These are phyloP conservation scores for Cyclotella baltica DNA, from an alignment of 108 stramenopile genomes.

Conservation along the genomic window DNA sequence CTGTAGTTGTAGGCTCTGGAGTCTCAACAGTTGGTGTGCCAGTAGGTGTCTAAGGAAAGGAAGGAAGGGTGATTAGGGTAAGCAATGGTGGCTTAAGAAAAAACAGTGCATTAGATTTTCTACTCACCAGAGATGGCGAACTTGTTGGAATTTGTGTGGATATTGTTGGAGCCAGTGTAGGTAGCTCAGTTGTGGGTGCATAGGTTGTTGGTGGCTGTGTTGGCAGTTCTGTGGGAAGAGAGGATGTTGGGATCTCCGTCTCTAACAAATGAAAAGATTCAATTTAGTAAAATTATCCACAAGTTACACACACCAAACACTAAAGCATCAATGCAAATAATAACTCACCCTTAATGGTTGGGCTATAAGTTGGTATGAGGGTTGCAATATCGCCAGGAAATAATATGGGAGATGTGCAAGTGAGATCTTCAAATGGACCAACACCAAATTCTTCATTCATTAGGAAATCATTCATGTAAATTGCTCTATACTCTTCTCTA, in stretches of 20 bases:
- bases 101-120: not conserved
- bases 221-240: not conserved
- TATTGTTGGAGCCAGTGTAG: not conserved
- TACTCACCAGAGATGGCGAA: not conserved
- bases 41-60: not conserved
- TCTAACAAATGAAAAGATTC: not conserved
- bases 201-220: not conserved
- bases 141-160: not conserved
- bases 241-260: not conserved
- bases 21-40: not conserved
- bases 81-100: not conserved
- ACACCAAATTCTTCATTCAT: constrained; percentile 9
- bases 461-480: constrained; percentile 4
- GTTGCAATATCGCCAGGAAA: not conserved
- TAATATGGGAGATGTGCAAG: not conserved
- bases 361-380: not conserved
- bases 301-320: too few species aligned
- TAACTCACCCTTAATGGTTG: not conserved
- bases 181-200: not conserved
- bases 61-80: not conserved
- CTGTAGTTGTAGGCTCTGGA: not conserved
- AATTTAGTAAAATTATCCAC: too few species aligned
- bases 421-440: not conserved
- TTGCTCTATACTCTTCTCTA: not conserved
- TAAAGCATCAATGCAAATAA: too few species aligned